These are phyloP conservation scores for Sarocladium kiliense DNA, from an alignment of 2,329 filamentous ascomycete species.

Conservation along the genomic window DNA sequence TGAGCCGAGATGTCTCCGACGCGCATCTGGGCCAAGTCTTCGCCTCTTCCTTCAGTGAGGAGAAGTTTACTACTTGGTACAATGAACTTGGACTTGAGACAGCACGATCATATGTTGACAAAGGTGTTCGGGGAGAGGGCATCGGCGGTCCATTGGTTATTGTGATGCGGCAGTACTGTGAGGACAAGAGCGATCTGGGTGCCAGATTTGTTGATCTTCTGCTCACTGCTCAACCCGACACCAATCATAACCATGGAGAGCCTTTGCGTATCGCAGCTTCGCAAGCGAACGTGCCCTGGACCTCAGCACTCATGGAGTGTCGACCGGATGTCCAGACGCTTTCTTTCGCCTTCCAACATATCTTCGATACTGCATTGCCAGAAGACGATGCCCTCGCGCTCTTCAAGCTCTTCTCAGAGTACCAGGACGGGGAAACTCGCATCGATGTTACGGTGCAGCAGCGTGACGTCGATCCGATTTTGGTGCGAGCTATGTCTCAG, in stretches of 20 bases:
- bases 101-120: slow-evolving; percentile 41
- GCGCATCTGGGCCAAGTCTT: slow-evolving; percentile 42
- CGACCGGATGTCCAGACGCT: slow-evolving; percentile 46
- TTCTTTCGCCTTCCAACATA: slow-evolving; percentile 47
- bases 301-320: slow-evolving; percentile 43
- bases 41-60: slow-evolving; percentile 36
- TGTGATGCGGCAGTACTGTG: slow-evolving; percentile 37
- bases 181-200: slow-evolving; percentile 33
- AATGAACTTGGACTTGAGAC: slow-evolving; percentile 40
- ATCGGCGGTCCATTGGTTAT: slow-evolving; percentile 40
- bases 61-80: slow-evolving; percentile 39
- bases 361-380: slow-evolving; percentile 46
- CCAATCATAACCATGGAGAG: slow-evolving; percentile 48
- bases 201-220: slow-evolving; percentile 39
- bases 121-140: slow-evolving; percentile 41
- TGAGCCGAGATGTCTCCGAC: slow-evolving; percentile 34
- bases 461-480: slow-evolving; percentile 38
- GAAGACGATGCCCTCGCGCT: slow-evolving; percentile 47
- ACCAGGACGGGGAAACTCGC: slow-evolving; percentile 39
- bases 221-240: slow-evolving; percentile 34
- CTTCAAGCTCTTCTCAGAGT: slow-evolving; percentile 46
- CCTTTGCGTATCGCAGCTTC: slow-evolving; percentile 49
- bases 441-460: slow-evolving; percentile 46
- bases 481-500: slow-evolving; percentile 47
- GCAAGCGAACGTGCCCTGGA: slow-evolving; percentile 43